Evolutionary conservation across 73 alveolate species (phyloP), one percentile per base, ranked within the genome.

Genomic region (Paramecium caudatum): DNA sequence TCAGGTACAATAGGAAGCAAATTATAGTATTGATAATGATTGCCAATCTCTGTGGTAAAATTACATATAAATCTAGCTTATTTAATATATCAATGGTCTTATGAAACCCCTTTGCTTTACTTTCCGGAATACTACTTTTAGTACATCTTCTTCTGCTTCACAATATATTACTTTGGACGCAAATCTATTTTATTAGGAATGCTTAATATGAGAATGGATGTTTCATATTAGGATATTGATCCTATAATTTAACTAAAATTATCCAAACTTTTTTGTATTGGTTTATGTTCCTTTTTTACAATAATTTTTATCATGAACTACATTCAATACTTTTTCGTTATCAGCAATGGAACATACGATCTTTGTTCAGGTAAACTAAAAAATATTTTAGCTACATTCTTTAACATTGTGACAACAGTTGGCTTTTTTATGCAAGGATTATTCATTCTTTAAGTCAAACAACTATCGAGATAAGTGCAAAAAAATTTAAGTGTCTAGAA

Each of bases 361-460:
- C 39, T 74, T 17, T 74, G 88, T 74, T 19, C 43, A 9, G 88
- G 88, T 74, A 74, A 47, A 27, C 43, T 1, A 74, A 41, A 13
- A 10, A 39, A 7, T 74, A 74, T 74, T 41, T 16, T 74, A 74
- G 88, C 88, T 16, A 37, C 33, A 17, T 74, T 74, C 32, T 74
- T 74, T 9, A 74, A 74, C 43, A 45, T 74, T 2, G 88, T 74
- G 3, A 74, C 88, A 0, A 74, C 88, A 27, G 88, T 74, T 1
- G 88, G 88, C n/a, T 74, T 74, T 43, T 74, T 74, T 43, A 74
- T 74, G 88, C 30, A 74, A 74, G 88, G 88, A 15, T 47, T 74
- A 19, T 74, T 74, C 46, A 74, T 74, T n/a, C 32, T 74, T 3
- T 41, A 74, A 21, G 88, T 74, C 7, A 74, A 74, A 8, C 43